phyloP scores from a whole-genome alignment of 78 protist species.

The Anaeramoeba flamelloides region DNA sequence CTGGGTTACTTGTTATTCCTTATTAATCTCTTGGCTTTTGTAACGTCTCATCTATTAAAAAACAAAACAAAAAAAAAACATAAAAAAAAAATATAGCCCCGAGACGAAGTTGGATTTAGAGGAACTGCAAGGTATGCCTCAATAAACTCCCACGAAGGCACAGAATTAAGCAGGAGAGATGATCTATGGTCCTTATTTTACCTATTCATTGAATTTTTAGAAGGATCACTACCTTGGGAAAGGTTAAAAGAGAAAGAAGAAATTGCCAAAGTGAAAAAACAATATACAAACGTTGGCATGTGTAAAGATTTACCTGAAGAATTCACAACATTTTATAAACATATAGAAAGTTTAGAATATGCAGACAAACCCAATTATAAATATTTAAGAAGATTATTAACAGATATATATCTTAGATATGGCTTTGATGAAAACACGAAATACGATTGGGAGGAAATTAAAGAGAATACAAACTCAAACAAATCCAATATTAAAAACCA shows the following conservation, averaged over 20 bases:
- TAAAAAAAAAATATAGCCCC: background rate
- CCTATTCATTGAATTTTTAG: background rate
- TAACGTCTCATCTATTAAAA: too few species aligned
- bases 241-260: background rate
- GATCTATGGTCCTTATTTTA: background rate
- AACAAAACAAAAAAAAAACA: background rate
- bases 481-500: too few species aligned
- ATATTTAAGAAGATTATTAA: background rate
- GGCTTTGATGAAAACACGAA: background rate
- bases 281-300: background rate
- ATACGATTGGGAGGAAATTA: background rate
- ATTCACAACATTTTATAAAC: background rate
- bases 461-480: background rate
- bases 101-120: background rate
- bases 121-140: slow-evolving; percentile 1
- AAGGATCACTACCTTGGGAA: background rate
- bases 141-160: background rate
- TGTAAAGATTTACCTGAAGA: background rate
- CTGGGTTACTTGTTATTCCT: too few species aligned
- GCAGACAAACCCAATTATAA: background rate
- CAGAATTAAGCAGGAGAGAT: background rate
- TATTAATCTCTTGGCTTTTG: too few species aligned
- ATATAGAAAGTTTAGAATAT: background rate
- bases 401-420: background rate
- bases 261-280: background rate